Conservation (phyloP, 2,329 filamentous ascomycete genomes). For the Paecilomyces sp. region DNA sequence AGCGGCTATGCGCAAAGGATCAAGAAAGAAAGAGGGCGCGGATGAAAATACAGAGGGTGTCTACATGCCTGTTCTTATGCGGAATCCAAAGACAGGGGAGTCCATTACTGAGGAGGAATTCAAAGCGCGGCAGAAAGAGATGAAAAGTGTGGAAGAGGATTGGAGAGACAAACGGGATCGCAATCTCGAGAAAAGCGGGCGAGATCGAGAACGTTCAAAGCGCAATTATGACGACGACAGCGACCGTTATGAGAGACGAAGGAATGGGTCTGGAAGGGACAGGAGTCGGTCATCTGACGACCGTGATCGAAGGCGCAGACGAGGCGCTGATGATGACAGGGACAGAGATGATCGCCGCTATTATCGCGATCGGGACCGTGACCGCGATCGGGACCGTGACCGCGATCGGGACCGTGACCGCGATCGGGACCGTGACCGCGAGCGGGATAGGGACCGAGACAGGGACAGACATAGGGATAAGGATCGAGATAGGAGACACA, state of each 20-base stretch:
- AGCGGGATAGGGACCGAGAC: conserved; percentile 20
- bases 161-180: conserved; percentile 40
- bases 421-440: conserved; percentile 23
- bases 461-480: conserved; percentile 10
- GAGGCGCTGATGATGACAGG: conserved; percentile 30
- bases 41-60: conserved; percentile 37
- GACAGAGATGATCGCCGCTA: conserved; percentile 15
- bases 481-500: conserved; percentile 20
- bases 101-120: conserved; percentile 57
- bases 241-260: conserved; percentile 24
- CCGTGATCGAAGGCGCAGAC: conserved; percentile 27
- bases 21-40: conserved; percentile 49
- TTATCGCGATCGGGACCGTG: conserved; percentile 27
- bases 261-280: conserved; percentile 32
- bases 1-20: conserved; percentile 46
- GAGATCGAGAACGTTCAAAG: conserved; percentile 22
- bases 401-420: conserved; percentile 21
- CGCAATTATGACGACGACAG: conserved; percentile 15
- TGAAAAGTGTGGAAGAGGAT: conserved; percentile 39
- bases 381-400: conserved; percentile 19
- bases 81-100: conserved; percentile 57
- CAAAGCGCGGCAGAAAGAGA: conserved; percentile 43
- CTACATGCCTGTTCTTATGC: conserved; percentile 56
- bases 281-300: conserved; percentile 28
- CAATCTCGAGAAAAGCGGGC: conserved; percentile 33